Percentiles rank a stretch among this genome's conserved stretches.
Evolutionary conservation across 306 rosid genomes (phyloP).

Genomic region (Datisca glomerata): DNA sequence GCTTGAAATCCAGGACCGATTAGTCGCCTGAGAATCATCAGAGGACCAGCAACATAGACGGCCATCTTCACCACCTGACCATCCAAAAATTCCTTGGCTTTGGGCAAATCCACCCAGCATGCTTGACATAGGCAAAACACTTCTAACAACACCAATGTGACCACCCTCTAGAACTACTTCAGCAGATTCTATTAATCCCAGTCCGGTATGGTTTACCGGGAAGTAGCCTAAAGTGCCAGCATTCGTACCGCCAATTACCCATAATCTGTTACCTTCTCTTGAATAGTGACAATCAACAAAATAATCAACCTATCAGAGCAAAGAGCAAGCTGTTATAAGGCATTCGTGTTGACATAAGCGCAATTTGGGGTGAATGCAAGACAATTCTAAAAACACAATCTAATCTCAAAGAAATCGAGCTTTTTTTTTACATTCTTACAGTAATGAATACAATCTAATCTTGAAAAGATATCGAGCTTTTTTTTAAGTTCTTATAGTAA

Average conservation of each 20-base stretch:
- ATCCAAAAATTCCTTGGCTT: conserved; percentile 62
- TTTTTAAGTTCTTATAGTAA: too few species aligned
- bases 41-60: conserved; percentile 81
- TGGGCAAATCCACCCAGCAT: conserved; percentile 18
- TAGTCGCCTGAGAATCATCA: conserved; percentile 33
- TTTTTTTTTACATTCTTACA: too few species aligned
- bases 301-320: conserved; percentile 91
- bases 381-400: too few species aligned
- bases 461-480: too few species aligned
- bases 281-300: conserved; percentile 83
- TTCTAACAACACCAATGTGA: conserved; percentile 53
- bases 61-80: conserved; percentile 98
- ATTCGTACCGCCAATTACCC: conserved; percentile 77
- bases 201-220: conserved; percentile 40
- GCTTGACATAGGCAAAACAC: conserved; percentile 51
- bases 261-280: conserved; percentile 44
- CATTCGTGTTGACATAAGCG: too few species aligned
- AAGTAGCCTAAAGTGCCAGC: conserved; percentile 71
- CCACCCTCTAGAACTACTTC: conserved; percentile 90
- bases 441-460: too few species aligned
- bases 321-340: too few species aligned
- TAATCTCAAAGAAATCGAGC: too few species aligned
- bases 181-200: conserved; percentile 42
- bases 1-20: conserved; percentile 73
- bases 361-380: too few species aligned